phyloP scores from a whole-genome alignment of 805 yeast genomes.

The Yarrowia yakushimensis region DNA sequence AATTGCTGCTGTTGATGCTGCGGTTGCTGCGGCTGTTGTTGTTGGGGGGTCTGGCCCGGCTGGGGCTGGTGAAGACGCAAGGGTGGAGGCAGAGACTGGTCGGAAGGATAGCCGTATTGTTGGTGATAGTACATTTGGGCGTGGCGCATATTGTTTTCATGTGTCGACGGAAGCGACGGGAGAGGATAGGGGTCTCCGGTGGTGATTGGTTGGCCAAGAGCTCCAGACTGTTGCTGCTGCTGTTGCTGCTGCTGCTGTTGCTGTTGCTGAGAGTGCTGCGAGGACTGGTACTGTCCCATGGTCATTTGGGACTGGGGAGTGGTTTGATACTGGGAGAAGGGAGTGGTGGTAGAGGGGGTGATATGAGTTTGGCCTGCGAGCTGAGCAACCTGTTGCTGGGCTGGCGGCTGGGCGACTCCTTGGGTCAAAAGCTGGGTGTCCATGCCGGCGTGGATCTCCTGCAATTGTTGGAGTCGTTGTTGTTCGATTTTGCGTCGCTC shows the following conservation, averaged over 20 bases:
- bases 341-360: not conserved
- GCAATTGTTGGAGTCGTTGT: slow-evolving; percentile 19
- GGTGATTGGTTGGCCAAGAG: not conserved
- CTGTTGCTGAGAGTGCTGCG: slow-evolving; percentile 26
- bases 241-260: slow-evolving; percentile 7
- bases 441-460: slow-evolving; percentile 25
- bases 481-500: slow-evolving; percentile 33
- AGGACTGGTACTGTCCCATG: slow-evolving; percentile 26
- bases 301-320: slow-evolving; percentile 26
- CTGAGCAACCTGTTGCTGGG: not conserved
- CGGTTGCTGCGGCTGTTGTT: slow-evolving; percentile 1
- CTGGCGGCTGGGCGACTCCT: not conserved
- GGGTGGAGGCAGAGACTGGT: slow-evolving; percentile 15
- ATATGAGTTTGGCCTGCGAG: slow-evolving; percentile 5
- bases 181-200: slow-evolving; percentile 15
- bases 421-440: slow-evolving; percentile 25
- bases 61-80: slow-evolving; percentile 18
- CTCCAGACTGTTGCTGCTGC: slow-evolving; percentile 1
- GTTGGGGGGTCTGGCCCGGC: not conserved
- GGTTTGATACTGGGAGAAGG: not conserved
- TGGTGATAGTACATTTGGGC: slow-evolving; percentile 14
- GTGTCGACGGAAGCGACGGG: slow-evolving; percentile 20
- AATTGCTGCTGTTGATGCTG: slow-evolving; percentile 13
- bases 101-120: slow-evolving; percentile 17
- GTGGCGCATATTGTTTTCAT: slow-evolving; percentile 13